Evolutionary conservation across 2,329 filamentous ascomycete genomes (phyloP), one percentile per base, ranked within the genome.

Genomic region (Venturia oleaginea): DNA sequence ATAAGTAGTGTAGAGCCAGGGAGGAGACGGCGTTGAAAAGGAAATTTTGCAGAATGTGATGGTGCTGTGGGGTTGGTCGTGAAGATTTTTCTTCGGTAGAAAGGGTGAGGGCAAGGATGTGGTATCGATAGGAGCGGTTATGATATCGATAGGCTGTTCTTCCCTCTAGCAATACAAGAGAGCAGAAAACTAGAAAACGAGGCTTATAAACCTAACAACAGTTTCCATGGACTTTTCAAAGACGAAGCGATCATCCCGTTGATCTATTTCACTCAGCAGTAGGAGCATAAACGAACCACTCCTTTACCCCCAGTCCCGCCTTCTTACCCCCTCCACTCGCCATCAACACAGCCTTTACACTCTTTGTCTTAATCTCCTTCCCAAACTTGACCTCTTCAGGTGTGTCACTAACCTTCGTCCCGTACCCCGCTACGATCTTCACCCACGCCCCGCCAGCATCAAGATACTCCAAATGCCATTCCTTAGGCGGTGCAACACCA

Each of bases 371-470:
- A 15, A 68, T 46, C 15, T 51, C 46, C 54, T 64, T 59, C 1
- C 4, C 38, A 37, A 75, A 74, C 34, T 66, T 65, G 10, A 74
- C 70, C 67, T 75, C 72, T 1, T 62, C 57, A 15, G 73, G 72
- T 13, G 64, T 64, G 37, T 72, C 67, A 15, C 69, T 72, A 5
- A 69, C 71, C 17, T 64, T 67, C 0, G 69, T 69, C 2, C 70
- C 70, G 61, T 73, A 75, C 1, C 37, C 65, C 67, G 17, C 66
- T 65, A 66, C 64, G 13, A 69, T 66, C 70, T 70, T 72, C 22
- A 62, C 63, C 27, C 67, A 68, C 30, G 55, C 17, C 0, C 64
- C 66, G 4, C 15, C 59, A 13, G 37, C 38, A 13, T 59, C 63
- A n/a, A 64, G 55, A 55, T 65, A 68, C 61, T 68, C 67, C 8